Evolutionary conservation across 352 stramenopile species (phyloP).

Genomic region (Phytophthora ohioensis): DNA sequence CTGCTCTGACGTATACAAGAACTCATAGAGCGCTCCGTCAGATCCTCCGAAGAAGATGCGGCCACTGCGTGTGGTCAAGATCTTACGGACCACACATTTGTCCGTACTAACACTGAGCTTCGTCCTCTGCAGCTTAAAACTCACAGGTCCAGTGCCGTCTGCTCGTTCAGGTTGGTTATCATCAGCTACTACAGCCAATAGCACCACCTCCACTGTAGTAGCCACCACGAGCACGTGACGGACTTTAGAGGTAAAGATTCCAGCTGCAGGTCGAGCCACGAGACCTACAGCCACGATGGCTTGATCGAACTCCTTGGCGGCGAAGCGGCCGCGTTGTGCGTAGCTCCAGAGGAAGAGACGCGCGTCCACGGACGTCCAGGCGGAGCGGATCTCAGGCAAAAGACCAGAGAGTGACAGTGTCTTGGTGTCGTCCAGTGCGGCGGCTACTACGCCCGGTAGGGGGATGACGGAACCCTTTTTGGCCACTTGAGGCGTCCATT

Average conservation of each 20-base stretch:
- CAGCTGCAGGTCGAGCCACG: constrained; percentile 79
- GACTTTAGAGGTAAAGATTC: constrained; percentile 95
- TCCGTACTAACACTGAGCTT: constrained; percentile 94
- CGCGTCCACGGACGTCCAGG: constrained; percentile 96
- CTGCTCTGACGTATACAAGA: constrained; percentile 74
- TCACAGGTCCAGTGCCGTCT: constrained; percentile 17
- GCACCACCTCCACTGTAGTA: constrained; percentile 94
- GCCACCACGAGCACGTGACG: constrained; percentile 95
- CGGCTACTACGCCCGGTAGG: constrained; percentile 73
- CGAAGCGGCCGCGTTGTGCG: constrained; percentile 77
- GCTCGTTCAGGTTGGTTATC: constrained; percentile 33
- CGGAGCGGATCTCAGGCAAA: constrained; percentile 90
- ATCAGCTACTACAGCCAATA: constrained; percentile 91
- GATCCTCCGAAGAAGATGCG: constrained; percentile 97
- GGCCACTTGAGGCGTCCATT: constrained; percentile 83
- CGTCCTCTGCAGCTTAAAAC: constrained; percentile 77
- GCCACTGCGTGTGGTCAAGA: constrained; percentile 86
- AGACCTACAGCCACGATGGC: constrained; percentile 94
- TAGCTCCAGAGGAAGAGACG: constrained; percentile 97
- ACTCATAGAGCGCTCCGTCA: constrained; percentile 96
- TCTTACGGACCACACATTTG: constrained; percentile 92
- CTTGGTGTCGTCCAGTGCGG: constrained; percentile 72
- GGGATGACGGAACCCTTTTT: constrained; percentile 80
- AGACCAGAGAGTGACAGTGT: constrained; percentile 92
- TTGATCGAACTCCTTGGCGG: constrained; percentile 92